These are phyloP conservation scores for Lepidium aucheri DNA, from an alignment of 345 rosid genomes.

Conservation along the genomic window DNA sequence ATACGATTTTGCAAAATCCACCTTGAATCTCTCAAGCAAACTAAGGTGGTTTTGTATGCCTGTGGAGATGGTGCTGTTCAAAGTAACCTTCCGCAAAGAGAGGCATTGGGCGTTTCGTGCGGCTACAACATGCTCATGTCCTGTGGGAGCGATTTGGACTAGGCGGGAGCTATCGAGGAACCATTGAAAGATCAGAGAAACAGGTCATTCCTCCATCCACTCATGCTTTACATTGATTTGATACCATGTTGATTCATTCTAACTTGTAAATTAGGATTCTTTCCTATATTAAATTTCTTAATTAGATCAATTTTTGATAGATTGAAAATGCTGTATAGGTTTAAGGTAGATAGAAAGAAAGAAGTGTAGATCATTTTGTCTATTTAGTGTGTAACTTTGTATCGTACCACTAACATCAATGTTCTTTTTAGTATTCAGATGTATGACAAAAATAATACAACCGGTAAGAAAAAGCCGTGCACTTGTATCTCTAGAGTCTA, in stretches of 20 bases:
- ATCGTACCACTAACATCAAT: background rate
- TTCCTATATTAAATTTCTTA: background rate
- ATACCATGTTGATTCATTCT: conserved; percentile 18
- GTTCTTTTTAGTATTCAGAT: conserved; percentile 13
- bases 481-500: too few species aligned
- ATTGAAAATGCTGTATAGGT: conserved; percentile 29
- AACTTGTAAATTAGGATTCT: conserved; percentile 30
- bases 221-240: conserved; percentile 12
- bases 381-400: conserved; percentile 27
- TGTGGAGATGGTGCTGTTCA: conserved; percentile 10
- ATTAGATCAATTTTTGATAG: conserved; percentile 23
- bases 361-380: conserved; percentile 13
- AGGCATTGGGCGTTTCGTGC: background rate
- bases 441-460: background rate
- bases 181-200: conserved; percentile 5
- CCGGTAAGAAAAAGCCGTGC: background rate
- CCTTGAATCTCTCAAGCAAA: conserved; percentile 4
- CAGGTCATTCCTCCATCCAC: conserved; percentile 7
- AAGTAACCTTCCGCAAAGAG: conserved; percentile 11
- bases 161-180: conserved; percentile 25
- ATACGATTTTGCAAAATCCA: conserved; percentile 8
- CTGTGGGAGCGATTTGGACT: background rate
- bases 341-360: conserved; percentile 1
- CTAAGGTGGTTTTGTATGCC: conserved; percentile 1
- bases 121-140: background rate